Evolutionary conservation across 1,284 basidiomycete genomes (phyloP), one percentile per base, ranked within the genome.

Genomic region (Ganoderma leucocontextum): DNA sequence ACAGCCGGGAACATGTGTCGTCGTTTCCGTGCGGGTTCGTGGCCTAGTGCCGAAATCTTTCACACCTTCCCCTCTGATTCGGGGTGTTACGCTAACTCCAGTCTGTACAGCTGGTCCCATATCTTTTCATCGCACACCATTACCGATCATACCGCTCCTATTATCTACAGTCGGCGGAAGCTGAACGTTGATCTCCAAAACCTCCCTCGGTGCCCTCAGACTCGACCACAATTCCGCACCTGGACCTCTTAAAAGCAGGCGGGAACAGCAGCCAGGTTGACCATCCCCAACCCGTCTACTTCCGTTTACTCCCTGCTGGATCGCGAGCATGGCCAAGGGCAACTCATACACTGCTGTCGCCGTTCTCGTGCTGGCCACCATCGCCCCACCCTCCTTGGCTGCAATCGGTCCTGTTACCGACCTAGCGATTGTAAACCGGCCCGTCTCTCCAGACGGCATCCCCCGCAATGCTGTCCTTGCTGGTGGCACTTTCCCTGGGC

Each of bases 381-480:
- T 55, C 15, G 0, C 15, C 29, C 52, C 2, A 4, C 29, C 17
- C 29, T 13, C 52, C 6, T 19, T 33, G 29, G 52, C 6, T 35
- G 33, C 25, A 15, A 55, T 55, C 52, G 52, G 52, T 17, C 52
- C 52, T 17, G 52, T 55, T 35, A 55, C 52, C 15, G 52, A 55
- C 12, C 29, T 55, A 1, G 15, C 13, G 29, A 35, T 55, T 35
- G 33, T 35, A 9, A 55, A 55, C 33, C 5, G 13, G 15, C 15
- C 33, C 33, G 15, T 55, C 15, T 55, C 15, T 9, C 29, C 52
- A 6, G 52, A 55, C 33, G 52, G 52, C 29, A 19, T 35, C 29
- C 12, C 52, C 0, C 52, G 52, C 29, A 35, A 55, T 35, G 52
- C 52, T 17, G 52, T 55, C 33, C 52, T 55, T 15, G 52, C 52